Base-by-base conservation (phyloP, 2,329 filamentous ascomycete genomes). In the Xylariaceae sp. region DNA sequence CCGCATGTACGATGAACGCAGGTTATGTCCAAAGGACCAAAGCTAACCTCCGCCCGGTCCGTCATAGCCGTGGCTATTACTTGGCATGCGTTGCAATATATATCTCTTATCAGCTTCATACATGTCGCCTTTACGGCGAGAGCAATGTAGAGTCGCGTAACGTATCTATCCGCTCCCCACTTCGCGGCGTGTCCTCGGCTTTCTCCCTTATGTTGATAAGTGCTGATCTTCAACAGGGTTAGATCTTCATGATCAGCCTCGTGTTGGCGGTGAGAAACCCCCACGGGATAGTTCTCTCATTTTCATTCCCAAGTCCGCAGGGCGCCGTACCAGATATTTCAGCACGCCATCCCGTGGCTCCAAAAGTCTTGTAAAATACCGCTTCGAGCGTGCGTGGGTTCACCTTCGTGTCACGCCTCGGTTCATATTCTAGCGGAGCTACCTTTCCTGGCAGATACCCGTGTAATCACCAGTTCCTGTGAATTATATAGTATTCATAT, bases 171-270 rank as follows among this genome's bases (percentile, higher is more conserved):
- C 58, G 65, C 58, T 62, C 58, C 37, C 63, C 57, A 64, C 60
- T 56, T 53, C 47, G 56, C 59, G 58, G 61, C 57, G 55, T 52
- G 54, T 62, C 62, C 60, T 57, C 63, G 57, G 60, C 56, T 57
- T 57, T 49, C 44, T 35, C 37, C 43, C 33, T 49, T 35, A 32
- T 47, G 41, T 43, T 41, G 45, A 44, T 39, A 15, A 33, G 5
- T 29, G 46, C 21, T 42, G 47, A 60, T 63, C 58, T 42, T 63
- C 27, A 37, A 57, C 36, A 29, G 49, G 46, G 47, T 56, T 54
- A 51, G 51, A 51, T 42, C 36, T 48, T 42, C 37, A 46, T 36
- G 52, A 50, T 51, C 50, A 56, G 46, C 52, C 52, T 55, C 33
- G 35, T 20, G 41, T 53, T 27, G 30, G 35, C 44, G 40, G 46